Conservation (phyloP, 2,329 filamentous ascomycete genomes). For the Trichophyton mentagrophytes region DNA sequence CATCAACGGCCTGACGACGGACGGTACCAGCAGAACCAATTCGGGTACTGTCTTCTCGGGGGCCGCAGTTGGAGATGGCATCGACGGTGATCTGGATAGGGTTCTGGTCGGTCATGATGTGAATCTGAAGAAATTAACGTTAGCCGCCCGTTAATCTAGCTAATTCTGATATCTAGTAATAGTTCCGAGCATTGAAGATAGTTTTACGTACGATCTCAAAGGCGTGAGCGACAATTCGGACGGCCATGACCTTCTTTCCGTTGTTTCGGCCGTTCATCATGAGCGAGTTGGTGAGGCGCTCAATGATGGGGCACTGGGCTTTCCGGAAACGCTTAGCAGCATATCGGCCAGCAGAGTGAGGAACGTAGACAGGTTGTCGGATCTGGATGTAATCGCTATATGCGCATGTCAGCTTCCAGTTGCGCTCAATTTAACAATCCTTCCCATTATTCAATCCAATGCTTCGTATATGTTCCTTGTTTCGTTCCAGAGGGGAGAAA, state of each 20-base stretch:
- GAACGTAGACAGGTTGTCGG: slow-evolving; percentile 96
- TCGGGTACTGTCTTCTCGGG: slow-evolving; percentile 98
- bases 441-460: background rate
- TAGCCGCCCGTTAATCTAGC: slow-evolving; percentile 10
- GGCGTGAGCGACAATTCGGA: slow-evolving; percentile 95
- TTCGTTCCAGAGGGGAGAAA: background rate
- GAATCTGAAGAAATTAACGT: slow-evolving; percentile 52
- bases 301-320: slow-evolving; percentile 99
- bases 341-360: slow-evolving; percentile 97
- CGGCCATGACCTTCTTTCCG: slow-evolving; percentile 99
- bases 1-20: slow-evolving; percentile 99
- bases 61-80: slow-evolving; percentile 99
- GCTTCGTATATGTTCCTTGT: background rate
- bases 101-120: slow-evolving; percentile 99
- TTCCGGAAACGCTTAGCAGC: slow-evolving; percentile 99
- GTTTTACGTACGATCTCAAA: slow-evolving; percentile 88
- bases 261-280: slow-evolving; percentile 99
- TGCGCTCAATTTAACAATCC: background rate
- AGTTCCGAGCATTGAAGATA: background rate
- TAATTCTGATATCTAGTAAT: too few species aligned
- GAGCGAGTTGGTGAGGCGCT: slow-evolving; percentile 99
- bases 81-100: slow-evolving; percentile 99
- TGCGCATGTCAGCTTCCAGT: background rate
- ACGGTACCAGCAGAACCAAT: slow-evolving; percentile 99
- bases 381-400: slow-evolving; percentile 98